phyloP scores from a whole-genome alignment of 2,329 filamentous ascomycete genomes.

The Camillea tinctor region DNA sequence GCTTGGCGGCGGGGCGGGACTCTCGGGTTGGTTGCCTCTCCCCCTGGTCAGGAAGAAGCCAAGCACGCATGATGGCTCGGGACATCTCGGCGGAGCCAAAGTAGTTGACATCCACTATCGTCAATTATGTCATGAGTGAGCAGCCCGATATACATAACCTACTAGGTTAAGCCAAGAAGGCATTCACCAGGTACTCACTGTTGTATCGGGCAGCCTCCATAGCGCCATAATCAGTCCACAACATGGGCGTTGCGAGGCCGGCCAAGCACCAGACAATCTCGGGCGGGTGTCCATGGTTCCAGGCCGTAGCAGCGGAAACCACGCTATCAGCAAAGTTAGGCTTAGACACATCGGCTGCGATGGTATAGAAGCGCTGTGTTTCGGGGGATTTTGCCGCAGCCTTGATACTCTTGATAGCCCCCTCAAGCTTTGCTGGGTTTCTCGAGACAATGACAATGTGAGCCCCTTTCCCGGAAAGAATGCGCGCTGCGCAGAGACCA shows the following conservation, averaged over 20 bases:
- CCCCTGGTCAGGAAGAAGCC: constrained; percentile 20
- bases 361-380: constrained; percentile 61
- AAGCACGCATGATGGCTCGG: constrained; percentile 33
- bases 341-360: constrained; percentile 63
- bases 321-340: constrained; percentile 56
- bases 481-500: constrained; percentile 59
- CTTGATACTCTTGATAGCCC: too few relatives aligned
- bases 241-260: constrained; percentile 63
- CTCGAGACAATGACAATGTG: constrained; percentile 67
- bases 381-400: constrained; percentile 48
- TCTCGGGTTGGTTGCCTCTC: not conserved
- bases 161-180: too few relatives aligned
- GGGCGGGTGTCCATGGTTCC: constrained; percentile 57
- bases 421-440: too few relatives aligned
- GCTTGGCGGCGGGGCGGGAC: constrained; percentile 35
- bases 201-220: too few relatives aligned
- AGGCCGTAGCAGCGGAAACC: constrained; percentile 55
- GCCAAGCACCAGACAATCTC: constrained; percentile 67
- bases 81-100: constrained; percentile 40
- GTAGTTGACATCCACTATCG: constrained; percentile 41
- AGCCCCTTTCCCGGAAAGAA: constrained; percentile 64
- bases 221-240: too few relatives aligned
- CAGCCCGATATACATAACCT: constrained; percentile 37
- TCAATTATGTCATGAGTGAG: constrained; percentile 32
- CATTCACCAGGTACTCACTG: too few relatives aligned